Conservation (phyloP, 768 basidiomycete species). For the Auricularia heimuer region DNA sequence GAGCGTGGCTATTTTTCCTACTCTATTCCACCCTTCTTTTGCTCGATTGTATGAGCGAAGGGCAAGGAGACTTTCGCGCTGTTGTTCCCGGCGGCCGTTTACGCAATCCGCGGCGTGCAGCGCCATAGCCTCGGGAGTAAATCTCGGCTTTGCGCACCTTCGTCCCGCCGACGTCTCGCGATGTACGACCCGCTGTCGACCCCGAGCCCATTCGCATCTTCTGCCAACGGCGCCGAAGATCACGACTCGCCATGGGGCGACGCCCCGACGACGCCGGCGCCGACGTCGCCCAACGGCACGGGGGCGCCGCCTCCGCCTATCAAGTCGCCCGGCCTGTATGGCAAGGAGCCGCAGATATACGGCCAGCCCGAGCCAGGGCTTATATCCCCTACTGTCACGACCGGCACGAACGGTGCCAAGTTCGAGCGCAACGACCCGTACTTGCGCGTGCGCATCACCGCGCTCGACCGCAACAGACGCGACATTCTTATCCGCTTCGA, state of each 20-base stretch:
- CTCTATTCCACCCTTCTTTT: too few species aligned
- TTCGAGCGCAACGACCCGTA: constrained; percentile 77
- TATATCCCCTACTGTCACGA: constrained; percentile 61
- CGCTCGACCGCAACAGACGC: constrained; percentile 87
- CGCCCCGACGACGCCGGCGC: constrained; percentile 35
- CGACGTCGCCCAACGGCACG: constrained; percentile 16
- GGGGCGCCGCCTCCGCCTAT: constrained; percentile 19
- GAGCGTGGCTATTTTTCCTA: too few species aligned
- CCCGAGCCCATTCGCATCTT: constrained; percentile 59
- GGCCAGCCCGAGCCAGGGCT: constrained; percentile 78
- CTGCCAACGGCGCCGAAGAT: constrained; percentile 52
- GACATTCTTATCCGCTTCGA: constrained; percentile 93
- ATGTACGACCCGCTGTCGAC: constrained; percentile 72
- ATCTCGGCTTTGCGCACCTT: neutral
- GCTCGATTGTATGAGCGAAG: too few species aligned
- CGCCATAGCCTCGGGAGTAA: too few species aligned
- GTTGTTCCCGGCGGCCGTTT: too few species aligned
- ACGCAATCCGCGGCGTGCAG: too few species aligned
- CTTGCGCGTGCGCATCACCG: constrained; percentile 80
- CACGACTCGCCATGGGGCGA: constrained; percentile 60
- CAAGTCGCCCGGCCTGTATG: constrained; percentile 46
- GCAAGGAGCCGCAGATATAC: constrained; percentile 77
- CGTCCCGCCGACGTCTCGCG: constrained; percentile 1
- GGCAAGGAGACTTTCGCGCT: too few species aligned
- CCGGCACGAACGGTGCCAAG: constrained; percentile 55